Evolutionary conservation across 169 alveolate genomes (phyloP), one percentile per base, ranked within the genome.

Genomic region (Neospora caninum): DNA sequence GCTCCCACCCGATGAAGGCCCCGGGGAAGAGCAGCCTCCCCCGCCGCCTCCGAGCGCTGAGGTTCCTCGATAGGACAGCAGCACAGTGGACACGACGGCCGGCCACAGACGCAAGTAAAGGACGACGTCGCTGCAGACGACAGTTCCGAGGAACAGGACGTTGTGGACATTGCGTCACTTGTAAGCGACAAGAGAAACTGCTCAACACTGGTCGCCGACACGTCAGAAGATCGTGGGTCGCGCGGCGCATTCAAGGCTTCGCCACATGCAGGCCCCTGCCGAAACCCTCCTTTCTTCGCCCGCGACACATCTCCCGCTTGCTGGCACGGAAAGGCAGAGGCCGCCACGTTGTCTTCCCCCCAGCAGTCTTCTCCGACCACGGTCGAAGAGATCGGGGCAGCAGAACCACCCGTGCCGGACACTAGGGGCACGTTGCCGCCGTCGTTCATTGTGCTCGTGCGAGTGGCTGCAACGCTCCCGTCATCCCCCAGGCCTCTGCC

Each of bases 381-480:
- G 34, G 73, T 22, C 73, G 58, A 49, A 4, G 73, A 64, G n/a
- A 64, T 18, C 18, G 64, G 25, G n/a, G 73, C 73, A 22, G 34
- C 73, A 64, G 25, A 64, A 1, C 16, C 73, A 64, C n/a, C 7
- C 64, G 64, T 18, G 64, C 64, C 18, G 64, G 18, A 53, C 27
- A 18, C n/a, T 27, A 64, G 31, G 4, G 73, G 73, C 25, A 64
- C 73, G 31, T 64, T 64, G 34, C 73, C 73, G 2, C 86, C 45
- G 45, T 78, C 86, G 31, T 78, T 78, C 86, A 78, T 78, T 20
- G 86, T 78, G 45, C 86, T 78, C 45, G 86, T 78, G 49, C 86
- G 39, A 7, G 86, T 78, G 29, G 86, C 86, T 20, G 86, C 86
- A 0, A 78, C 45, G 45, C 86, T 78, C 34, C 73, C 25, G 31